Evolutionary conservation across 176 grass and related monocot genomes (phyloP).

Genomic region (Carex kokanica): DNA sequence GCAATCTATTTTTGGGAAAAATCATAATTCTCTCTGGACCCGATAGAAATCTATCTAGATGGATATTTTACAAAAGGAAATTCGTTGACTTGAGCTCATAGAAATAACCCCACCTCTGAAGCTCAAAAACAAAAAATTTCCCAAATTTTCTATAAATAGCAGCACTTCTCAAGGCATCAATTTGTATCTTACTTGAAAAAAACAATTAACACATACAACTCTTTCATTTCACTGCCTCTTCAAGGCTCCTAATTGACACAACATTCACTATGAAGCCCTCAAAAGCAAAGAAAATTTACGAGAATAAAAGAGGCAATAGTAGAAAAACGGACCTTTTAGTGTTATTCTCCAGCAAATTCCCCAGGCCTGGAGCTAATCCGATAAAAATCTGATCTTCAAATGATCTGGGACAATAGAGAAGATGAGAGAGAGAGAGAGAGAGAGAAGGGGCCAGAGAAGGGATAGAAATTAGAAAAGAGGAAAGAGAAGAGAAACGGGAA

Average conservation of each 20-base stretch:
- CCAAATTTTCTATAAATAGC: background rate
- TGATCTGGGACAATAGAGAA: constrained; percentile 29
- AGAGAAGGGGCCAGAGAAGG: no score
- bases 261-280: background rate
- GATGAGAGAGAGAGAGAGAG: background rate
- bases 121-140: background rate
- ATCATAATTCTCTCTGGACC: background rate
- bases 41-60: background rate
- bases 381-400: constrained; percentile 36
- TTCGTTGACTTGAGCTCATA: background rate
- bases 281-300: background rate
- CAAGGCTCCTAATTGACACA: background rate
- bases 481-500: background rate
- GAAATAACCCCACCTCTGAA: background rate
- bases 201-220: background rate
- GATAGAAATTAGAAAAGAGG: background rate
- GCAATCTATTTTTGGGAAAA: background rate
- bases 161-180: background rate
- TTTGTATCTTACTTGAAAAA: background rate
- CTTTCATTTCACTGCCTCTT: background rate
- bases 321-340: constrained; percentile 39
- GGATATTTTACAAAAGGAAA: background rate
- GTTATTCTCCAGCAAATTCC: background rate
- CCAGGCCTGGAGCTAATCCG: constrained; percentile 30
- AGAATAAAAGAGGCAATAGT: constrained; percentile 5